phyloP scores from a whole-genome alignment of 768 basidiomycete genomes.

The Phylloporus rhodoxanthus region DNA sequence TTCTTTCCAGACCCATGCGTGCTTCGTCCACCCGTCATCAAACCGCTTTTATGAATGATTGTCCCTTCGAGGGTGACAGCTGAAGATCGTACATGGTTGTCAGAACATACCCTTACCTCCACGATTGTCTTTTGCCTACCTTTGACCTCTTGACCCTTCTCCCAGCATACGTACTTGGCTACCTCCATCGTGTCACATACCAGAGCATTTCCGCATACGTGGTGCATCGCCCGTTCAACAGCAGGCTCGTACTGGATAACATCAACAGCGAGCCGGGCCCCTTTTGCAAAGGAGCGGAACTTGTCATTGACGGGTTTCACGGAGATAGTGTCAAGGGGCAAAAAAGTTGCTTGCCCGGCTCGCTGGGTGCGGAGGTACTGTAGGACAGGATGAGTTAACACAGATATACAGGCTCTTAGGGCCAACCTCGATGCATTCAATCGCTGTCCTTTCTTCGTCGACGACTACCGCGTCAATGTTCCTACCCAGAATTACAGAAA shows the following conservation, averaged over 20 bases:
- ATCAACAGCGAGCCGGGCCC: constrained; percentile 80
- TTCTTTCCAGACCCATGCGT: constrained; percentile 71
- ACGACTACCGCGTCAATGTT: constrained; percentile 96
- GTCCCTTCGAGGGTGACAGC: constrained; percentile 97
- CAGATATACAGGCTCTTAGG: background rate
- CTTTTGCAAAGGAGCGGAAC: constrained; percentile 86
- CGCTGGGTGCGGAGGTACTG: constrained; percentile 95
- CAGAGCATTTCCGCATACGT: constrained; percentile 91
- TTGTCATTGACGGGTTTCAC: constrained; percentile 92
- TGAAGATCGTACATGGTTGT: constrained; percentile 25
- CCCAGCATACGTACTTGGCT: constrained; percentile 85
- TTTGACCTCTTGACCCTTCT: constrained; percentile 94
- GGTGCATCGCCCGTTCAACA: constrained; percentile 92
- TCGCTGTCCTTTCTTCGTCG: constrained; percentile 94
- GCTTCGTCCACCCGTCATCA: constrained; percentile 93
- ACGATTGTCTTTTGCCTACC: constrained; percentile 59
- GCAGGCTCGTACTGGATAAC: constrained; percentile 77
- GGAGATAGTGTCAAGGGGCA: constrained; percentile 96
- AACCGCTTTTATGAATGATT: constrained; percentile 92
- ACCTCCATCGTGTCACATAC: constrained; percentile 96
- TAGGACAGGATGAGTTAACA: background rate
- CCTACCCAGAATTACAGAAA: constrained; percentile 86
- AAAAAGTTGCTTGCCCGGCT: constrained; percentile 93
- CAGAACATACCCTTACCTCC: background rate
- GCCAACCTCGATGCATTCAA: constrained; percentile 90